phyloP scores from a whole-genome alignment of 2,329 filamentous ascomycete species.

The Moelleriella libera region DNA sequence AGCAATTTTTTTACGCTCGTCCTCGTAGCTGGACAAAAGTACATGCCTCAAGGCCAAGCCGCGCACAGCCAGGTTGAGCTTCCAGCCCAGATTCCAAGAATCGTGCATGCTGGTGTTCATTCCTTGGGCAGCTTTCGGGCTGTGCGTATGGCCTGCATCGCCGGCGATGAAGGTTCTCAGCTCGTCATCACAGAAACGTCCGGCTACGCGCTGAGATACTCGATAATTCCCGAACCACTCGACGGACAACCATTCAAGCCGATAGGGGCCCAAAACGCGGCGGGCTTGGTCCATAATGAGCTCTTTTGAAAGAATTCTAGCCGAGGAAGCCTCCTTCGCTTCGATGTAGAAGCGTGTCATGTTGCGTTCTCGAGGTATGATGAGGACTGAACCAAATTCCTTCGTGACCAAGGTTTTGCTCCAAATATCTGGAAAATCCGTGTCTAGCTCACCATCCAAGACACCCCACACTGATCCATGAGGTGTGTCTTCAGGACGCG shows the following conservation, averaged over 20 bases:
- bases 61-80: background rate
- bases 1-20: constrained; percentile 33
- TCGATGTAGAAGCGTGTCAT: constrained; percentile 11
- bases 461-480: background rate
- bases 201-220: background rate
- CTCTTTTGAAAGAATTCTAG: constrained; percentile 14
- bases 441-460: background rate
- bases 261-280: constrained; percentile 25
- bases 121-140: constrained; percentile 1
- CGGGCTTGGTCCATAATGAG: constrained; percentile 42
- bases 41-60: constrained; percentile 13
- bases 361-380: constrained; percentile 12
- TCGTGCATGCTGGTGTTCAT: background rate
- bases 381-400: constrained; percentile 11
- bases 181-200: background rate
- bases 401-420: background rate
- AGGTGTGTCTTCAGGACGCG: background rate
- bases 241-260: background rate
- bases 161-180: background rate
- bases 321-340: background rate
- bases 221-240: constrained; percentile 4
- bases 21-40: constrained; percentile 21
- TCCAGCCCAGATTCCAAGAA: constrained; percentile 1
- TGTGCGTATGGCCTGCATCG: background rate
- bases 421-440: constrained; percentile 1